Conservation (phyloP, 2,329 filamentous ascomycete species). For the Rutstroemia sp. region DNA sequence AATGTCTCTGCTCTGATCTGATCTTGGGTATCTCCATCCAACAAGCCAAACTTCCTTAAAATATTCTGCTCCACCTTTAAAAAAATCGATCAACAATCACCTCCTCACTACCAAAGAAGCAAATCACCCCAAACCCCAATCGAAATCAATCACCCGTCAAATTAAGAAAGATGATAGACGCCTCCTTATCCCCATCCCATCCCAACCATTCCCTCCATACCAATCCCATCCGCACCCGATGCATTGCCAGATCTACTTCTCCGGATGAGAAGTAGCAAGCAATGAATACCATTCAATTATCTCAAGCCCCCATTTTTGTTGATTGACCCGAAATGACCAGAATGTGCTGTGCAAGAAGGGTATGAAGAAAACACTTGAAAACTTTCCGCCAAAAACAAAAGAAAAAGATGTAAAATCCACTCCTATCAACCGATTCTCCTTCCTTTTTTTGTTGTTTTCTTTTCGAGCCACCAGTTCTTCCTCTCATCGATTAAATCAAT, state of each 20-base stretch:
- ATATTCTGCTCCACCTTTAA: neutral
- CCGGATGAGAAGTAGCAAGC: neutral
- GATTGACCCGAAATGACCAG: conserved; percentile 6
- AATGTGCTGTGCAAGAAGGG: conserved; percentile 9
- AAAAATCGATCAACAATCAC: neutral
- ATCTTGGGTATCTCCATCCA: conserved; percentile 11
- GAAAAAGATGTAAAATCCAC: conserved; percentile 1
- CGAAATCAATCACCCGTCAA: neutral
- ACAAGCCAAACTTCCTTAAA: neutral
- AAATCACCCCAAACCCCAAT: neutral
- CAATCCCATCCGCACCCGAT: neutral
- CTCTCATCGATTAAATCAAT: conserved; percentile 1
- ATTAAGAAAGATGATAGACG: neutral
- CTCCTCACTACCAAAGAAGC: conserved; percentile 1
- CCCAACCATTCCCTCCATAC: neutral
- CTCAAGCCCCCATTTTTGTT: neutral
- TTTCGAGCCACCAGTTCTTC: conserved; percentile 1
- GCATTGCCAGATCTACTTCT: neutral
- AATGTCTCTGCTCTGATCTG: conserved; percentile 3
- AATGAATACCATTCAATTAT: conserved; percentile 4
- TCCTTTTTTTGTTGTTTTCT: conserved; percentile 1
- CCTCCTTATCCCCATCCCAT: neutral
- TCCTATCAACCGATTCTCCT: neutral
- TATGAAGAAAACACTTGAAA: conserved; percentile 6
- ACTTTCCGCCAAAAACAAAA: conserved; percentile 5